These are phyloP conservation scores for Fusarium tupiense DNA, from an alignment of 2,329 filamentous ascomycete genomes.

Conservation along the genomic window DNA sequence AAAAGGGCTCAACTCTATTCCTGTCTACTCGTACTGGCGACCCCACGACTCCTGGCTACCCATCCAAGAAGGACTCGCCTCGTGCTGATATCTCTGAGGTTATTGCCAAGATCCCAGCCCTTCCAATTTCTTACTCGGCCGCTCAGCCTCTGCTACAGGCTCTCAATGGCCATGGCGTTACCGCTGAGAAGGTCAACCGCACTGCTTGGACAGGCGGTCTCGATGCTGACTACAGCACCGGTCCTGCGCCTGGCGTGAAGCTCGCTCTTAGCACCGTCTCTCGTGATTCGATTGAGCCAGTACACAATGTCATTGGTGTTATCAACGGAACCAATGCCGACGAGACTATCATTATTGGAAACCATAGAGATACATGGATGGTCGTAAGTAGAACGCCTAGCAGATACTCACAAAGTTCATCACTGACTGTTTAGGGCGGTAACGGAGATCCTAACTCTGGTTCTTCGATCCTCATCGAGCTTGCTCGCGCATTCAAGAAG, in stretches of 20 bases:
- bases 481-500: slow-evolving; percentile 76
- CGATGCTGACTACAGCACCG: slow-evolving; percentile 55
- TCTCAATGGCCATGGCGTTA: slow-evolving; percentile 78
- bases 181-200: slow-evolving; percentile 71
- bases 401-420: accelerated
- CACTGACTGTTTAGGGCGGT: slow-evolving; percentile 62
- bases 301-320: slow-evolving; percentile 83
- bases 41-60: slow-evolving; percentile 85
- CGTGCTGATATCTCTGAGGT: slow-evolving; percentile 69
- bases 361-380: slow-evolving; percentile 72
- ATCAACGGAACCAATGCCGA: slow-evolving; percentile 81
- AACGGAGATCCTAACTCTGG: slow-evolving; percentile 87
- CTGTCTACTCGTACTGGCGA: slow-evolving; percentile 70
- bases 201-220: slow-evolving; percentile 66
- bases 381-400: slow-evolving; percentile 20
- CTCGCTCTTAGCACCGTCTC: slow-evolving; percentile 75
- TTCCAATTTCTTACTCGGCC: slow-evolving; percentile 83
- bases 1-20: slow-evolving; percentile 80
- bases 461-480: slow-evolving; percentile 79
- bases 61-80: slow-evolving; percentile 76
- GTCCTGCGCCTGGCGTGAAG: slow-evolving; percentile 63
- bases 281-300: slow-evolving; percentile 73
- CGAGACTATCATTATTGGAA: slow-evolving; percentile 78
- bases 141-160: slow-evolving; percentile 80
- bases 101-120: slow-evolving; percentile 79